phyloP scores from a whole-genome alignment of 306 rosid genomes.

The Cucurbita argyrosperma region DNA sequence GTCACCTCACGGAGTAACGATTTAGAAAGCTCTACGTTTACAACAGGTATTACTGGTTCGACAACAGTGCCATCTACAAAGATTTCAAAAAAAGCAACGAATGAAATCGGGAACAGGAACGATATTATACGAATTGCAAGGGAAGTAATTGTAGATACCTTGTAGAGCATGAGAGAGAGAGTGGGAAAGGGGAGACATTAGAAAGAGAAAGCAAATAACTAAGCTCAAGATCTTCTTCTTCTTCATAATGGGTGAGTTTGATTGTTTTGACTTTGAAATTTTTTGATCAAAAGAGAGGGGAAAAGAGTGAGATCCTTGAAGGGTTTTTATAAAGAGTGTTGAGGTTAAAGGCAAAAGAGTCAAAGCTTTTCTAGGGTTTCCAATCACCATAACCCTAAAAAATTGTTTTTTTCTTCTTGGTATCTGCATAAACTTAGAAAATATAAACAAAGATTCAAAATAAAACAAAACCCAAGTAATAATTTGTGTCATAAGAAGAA shows the following conservation, averaged over 20 bases:
- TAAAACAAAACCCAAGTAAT: neutral
- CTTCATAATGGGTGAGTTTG: neutral
- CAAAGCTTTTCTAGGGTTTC: conserved; percentile 12
- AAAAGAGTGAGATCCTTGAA: conserved; percentile 1
- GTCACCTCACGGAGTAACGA: neutral
- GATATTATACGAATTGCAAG: neutral
- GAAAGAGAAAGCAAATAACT: neutral
- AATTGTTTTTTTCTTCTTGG: neutral
- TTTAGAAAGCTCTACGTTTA: neutral
- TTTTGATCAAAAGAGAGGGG: conserved; percentile 1
- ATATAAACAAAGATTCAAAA: neutral
- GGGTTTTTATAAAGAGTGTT: neutral
- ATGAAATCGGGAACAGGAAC: neutral
- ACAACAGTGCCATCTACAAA: neutral
- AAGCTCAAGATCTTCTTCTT: neutral
- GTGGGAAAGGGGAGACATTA: neutral
- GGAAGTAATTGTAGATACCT: neutral
- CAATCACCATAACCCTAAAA: neutral
- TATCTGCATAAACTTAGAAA: neutral
- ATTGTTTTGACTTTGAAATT: neutral
- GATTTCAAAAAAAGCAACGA: neutral
- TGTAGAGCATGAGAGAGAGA: conserved; percentile 2
- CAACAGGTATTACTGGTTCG: neutral
- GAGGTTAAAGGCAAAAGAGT: neutral
- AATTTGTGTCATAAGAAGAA: neutral